Evolutionary conservation across 2,329 filamentous ascomycete genomes (phyloP), one percentile per base, ranked within the genome.

Genomic region (Beauveria bassiana): DNA sequence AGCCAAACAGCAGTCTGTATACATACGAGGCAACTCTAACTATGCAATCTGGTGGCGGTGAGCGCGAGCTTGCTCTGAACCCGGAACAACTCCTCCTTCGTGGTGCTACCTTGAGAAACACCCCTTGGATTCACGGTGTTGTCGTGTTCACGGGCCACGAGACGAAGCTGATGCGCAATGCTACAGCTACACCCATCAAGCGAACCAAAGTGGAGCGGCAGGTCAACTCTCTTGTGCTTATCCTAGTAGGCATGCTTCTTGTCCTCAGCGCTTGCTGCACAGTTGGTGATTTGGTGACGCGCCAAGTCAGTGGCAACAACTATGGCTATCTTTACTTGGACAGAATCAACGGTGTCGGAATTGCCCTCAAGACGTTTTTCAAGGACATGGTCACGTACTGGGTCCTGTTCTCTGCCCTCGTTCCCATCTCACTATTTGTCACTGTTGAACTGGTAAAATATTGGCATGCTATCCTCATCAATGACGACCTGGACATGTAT

Each of bases 371-470:
- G 67, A 91, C 92, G 65, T 97, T 99, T 73, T 89, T 96, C 74
- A 88, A 89, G 68, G 95, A 99, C 75, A 89, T 99, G 71, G 90
- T 97, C 70, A 99, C 96, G 1, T 98, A 98, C 74, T 99, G 95
- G 93, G 93, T 99, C 38, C 77, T 99, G 42, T 99, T 97, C 75
- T 98, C 93, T 3, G 93, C 96, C 59, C 78, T 99, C 68, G 95
- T 99, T 52, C 95, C 95, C 40, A 97, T 99, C 69, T 98, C 93
- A 34, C 87, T 99, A 3, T 99, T 99, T 73, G 95, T 99, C 65
- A 99, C 95, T 0, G 87, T 99, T 58, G 95, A 99, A 76, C 83
- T 99, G 66, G 93, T 99, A 78, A 99, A 99, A 75, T 97, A 98
- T 72, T 96, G 89, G 80, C 93, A 96, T 67, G 95, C 91, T n/a